A percentile compares a stretch with the other conserved stretches of the same genome.
Conservation (phyloP, 2,329 filamentous ascomycete genomes). For the Scytalidium sp. region DNA sequence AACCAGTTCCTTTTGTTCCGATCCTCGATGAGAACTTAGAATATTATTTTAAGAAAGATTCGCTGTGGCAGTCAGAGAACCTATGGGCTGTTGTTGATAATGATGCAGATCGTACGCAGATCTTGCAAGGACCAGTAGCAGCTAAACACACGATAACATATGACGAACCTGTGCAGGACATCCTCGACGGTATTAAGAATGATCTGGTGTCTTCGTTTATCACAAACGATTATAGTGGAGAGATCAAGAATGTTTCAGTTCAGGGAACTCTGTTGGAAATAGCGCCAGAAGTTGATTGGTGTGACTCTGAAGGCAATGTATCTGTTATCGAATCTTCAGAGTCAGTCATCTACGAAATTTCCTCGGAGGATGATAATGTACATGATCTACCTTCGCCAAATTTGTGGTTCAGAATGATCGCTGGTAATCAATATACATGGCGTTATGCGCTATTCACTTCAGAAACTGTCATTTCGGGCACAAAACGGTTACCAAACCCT, state of each 20-base stretch:
- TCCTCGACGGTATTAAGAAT: conserved; percentile 86
- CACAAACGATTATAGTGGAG: conserved; percentile 73
- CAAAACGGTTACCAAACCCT: conserved; percentile 96
- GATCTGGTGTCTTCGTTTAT: conserved; percentile 80
- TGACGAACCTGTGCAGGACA: conserved; percentile 93
- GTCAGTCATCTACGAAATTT: conserved; percentile 83
- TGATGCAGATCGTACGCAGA: conserved; percentile 94
- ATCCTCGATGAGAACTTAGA: conserved; percentile 96
- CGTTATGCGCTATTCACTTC: conserved; percentile 90
- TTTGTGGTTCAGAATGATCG: conserved; percentile 83
- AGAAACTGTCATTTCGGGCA: conserved; percentile 90
- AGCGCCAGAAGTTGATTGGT: conserved; percentile 89
- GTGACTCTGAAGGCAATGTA: conserved; percentile 96
- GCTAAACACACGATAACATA: conserved; percentile 85
- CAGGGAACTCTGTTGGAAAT: conserved; percentile 96
- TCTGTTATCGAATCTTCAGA: conserved; percentile 79
- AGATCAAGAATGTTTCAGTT: conserved; percentile 72
- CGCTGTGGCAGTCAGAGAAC: conserved; percentile 98
- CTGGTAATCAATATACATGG: conserved; percentile 85
- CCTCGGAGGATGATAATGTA: conserved; percentile 67
- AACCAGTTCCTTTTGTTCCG: conserved; percentile 95
- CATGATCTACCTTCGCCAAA: conserved; percentile 81
- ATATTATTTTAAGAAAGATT: conserved; percentile 99
- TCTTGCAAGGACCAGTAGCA: conserved; percentile 93
- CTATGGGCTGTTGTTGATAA: conserved; percentile 92